Evolutionary conservation across 202 grass and related monocot genomes (phyloP).

Genomic region (Setaria italica): DNA sequence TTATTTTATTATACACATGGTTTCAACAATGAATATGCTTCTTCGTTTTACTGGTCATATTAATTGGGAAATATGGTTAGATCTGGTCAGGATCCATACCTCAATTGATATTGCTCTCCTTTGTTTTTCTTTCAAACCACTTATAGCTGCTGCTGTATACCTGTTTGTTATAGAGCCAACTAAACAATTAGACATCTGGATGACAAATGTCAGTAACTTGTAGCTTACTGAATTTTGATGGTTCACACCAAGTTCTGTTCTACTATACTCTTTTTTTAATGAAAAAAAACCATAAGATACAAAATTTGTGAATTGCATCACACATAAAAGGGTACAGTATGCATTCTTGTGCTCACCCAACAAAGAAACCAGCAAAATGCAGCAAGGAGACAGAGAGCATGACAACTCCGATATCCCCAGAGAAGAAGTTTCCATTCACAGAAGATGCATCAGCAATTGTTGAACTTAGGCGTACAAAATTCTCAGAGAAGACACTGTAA

Average conservation of each 20-base stretch:
- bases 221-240: conserved; percentile 19
- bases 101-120: conserved; percentile 86
- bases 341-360: conserved; percentile 51
- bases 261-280: neutral
- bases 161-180: conserved; percentile 40
- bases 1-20: neutral
- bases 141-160: conserved; percentile 61
- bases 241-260: conserved; percentile 2
- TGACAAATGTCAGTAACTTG: conserved; percentile 23
- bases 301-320: neutral
- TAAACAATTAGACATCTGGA: conserved; percentile 32
- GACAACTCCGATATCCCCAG: conserved; percentile 45
- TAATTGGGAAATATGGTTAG: conserved; percentile 1
- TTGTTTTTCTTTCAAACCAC: conserved; percentile 79
- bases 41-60: neutral
- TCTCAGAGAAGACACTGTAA: conserved; percentile 85
- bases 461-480: conserved; percentile 67
- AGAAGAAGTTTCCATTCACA: conserved; percentile 43
- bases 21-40: conserved; percentile 1
- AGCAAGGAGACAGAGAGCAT: conserved; percentile 71
- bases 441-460: conserved; percentile 54
- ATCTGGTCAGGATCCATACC: conserved; percentile 50
- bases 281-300: neutral
- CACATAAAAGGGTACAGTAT: conserved; percentile 10
- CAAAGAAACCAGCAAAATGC: conserved; percentile 77